phyloP scores from a whole-genome alignment of 2,329 filamentous ascomycete species.

The Xylariaceae sp. region DNA sequence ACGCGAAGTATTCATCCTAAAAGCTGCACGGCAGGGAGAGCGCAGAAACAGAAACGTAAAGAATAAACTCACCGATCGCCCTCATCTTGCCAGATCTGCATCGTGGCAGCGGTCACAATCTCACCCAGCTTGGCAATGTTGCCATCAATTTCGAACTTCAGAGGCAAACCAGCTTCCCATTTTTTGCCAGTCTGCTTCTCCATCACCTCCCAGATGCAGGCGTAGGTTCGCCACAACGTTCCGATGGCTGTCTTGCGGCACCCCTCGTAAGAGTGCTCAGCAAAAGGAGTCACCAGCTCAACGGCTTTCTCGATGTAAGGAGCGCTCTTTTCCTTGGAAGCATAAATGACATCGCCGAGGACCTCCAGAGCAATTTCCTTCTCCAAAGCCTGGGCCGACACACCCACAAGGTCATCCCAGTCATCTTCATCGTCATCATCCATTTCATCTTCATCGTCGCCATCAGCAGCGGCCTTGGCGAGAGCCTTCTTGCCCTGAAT shows the following conservation, averaged over 20 bases:
- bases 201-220: slow-evolving; percentile 83
- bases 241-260: slow-evolving; percentile 89
- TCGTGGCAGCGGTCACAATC: slow-evolving; percentile 78
- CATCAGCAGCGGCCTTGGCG: slow-evolving; percentile 59
- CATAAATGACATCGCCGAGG: slow-evolving; percentile 84
- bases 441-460: slow-evolving; percentile 56
- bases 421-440: slow-evolving; percentile 72
- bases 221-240: slow-evolving; percentile 90
- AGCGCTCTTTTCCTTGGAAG: slow-evolving; percentile 54
- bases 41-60: slow-evolving; percentile 31
- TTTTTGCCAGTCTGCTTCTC: slow-evolving; percentile 76
- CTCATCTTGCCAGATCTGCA: slow-evolving; percentile 85
- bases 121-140: slow-evolving; percentile 84
- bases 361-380: slow-evolving; percentile 98
- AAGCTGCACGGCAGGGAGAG: slow-evolving; percentile 16
- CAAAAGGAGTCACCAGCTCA: slow-evolving; percentile 73
- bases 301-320: slow-evolving; percentile 84
- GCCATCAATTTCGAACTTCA: slow-evolving; percentile 73
- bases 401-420: slow-evolving; percentile 78
- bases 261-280: slow-evolving; percentile 88
- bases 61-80: slow-evolving; percentile 76
- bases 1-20: slow-evolving; percentile 86
- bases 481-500: slow-evolving; percentile 84
- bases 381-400: slow-evolving; percentile 87
- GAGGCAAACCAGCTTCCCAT: slow-evolving; percentile 84